Conservation (phyloP, 108 stramenopile genomes). For the Schizochytrium sp. region DNA sequence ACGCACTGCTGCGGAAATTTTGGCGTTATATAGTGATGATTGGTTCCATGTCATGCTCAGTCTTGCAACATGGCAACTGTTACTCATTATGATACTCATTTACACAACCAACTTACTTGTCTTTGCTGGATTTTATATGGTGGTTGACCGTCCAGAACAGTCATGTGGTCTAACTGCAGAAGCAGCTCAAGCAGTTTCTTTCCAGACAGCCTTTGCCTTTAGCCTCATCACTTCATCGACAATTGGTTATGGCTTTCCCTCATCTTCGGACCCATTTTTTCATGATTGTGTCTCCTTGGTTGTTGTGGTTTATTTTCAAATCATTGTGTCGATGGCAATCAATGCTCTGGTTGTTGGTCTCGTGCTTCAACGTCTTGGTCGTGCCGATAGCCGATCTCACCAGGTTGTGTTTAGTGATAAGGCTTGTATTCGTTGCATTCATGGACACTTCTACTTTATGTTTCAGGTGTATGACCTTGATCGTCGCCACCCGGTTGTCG, state of each 20-base stretch:
- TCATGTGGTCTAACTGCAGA: slow-evolving; percentile 79
- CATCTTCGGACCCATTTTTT: slow-evolving; percentile 80
- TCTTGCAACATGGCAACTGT: slow-evolving; percentile 67
- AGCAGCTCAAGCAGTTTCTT: slow-evolving; percentile 64
- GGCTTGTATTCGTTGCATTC: slow-evolving; percentile 75
- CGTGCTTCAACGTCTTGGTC: slow-evolving; percentile 77
- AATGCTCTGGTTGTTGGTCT: slow-evolving; percentile 85
- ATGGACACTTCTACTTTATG: slow-evolving; percentile 66
- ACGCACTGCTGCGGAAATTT: background rate
- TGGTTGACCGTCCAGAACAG: slow-evolving; percentile 69
- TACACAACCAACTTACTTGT: slow-evolving; percentile 80
- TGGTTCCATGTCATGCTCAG: slow-evolving; percentile 86
- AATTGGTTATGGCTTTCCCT: slow-evolving; percentile 79
- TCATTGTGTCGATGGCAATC: slow-evolving; percentile 82
- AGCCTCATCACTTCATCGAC: slow-evolving; percentile 85
- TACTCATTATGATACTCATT: slow-evolving; percentile 71
- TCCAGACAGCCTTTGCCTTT: slow-evolving; percentile 79
- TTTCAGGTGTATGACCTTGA: slow-evolving; percentile 82
- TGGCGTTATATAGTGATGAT: slow-evolving; percentile 67
- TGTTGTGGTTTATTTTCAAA: slow-evolving; percentile 69
- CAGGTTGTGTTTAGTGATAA: slow-evolving; percentile 84
- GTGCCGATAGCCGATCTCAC: slow-evolving; percentile 75
- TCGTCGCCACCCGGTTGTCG: slow-evolving; percentile 80
- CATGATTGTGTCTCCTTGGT: slow-evolving; percentile 73
- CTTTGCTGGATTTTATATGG: slow-evolving; percentile 79